Evolutionary conservation across 2,329 filamentous ascomycete species (phyloP), one percentile per base, ranked within the genome.

Genomic region (Claviceps maximensis): DNA sequence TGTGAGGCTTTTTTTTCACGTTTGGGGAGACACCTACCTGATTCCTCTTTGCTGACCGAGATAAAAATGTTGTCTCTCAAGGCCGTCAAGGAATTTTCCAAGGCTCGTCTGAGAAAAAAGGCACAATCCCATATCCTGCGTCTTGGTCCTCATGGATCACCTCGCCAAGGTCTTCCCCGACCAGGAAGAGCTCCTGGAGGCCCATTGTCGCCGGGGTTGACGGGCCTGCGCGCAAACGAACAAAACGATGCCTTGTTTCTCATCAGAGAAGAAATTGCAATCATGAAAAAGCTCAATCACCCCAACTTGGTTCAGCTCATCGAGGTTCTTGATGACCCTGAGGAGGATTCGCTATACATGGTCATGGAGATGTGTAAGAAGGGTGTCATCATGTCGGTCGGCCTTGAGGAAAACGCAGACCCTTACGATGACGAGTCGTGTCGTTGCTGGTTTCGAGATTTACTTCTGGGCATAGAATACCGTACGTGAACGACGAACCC

Each of bases 311-410:
- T 97, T 15, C 83, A 86, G 47, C 73, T 98, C 50, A 88, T 95
- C 58, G 93, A 98, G 69, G 93, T 98, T 3, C 74, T 98, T 50
- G 93, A 97, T 65, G 93, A 97, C 64, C 91, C 93, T 0, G 84
- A 91, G 48, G 89, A 96, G 64, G 93, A 98, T 67, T 95, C 90
- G 3, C 72, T 98, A 13, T 98, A 96, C 71, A 97, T 98, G 88
- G 93, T 98, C 23, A 78, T 98, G 67, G 93, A 98, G 67, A 95
- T 96, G 88, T 98, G 93, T 73, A 93, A 95, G 64, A 96, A 96
- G 67, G 93, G 93, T 1, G 91, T 96, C 23, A 81, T 96, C 50
- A 97, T 97, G 90, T 91, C 90, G 63, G 88, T 98, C 53, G 89
- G 88, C 3, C 72, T 97, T n/a, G 86, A 87, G 55, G 85, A 95